Conservation (phyloP, 192 early-diverging fungal species). For the Entomortierella chlamydospora region DNA sequence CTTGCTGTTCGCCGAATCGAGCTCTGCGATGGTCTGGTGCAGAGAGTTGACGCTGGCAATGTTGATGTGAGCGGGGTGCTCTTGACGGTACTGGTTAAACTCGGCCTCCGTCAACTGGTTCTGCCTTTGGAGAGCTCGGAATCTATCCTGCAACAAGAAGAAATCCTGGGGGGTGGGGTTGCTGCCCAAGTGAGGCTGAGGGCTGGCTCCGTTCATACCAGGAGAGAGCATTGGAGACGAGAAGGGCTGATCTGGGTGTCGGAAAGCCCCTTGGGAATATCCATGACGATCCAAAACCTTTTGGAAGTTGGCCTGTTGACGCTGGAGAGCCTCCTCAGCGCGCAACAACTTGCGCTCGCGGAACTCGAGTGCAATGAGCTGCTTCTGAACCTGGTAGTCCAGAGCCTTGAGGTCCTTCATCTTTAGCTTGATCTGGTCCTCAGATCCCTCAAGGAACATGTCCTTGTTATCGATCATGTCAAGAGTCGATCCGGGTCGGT, state of each 20-base stretch:
- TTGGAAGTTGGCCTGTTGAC: constrained; percentile 52
- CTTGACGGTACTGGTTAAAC: constrained; percentile 49
- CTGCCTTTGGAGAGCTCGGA: constrained; percentile 51
- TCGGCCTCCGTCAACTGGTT: constrained; percentile 50
- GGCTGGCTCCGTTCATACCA: background rate
- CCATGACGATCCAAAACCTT: constrained; percentile 50
- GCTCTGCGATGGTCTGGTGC: constrained; percentile 47
- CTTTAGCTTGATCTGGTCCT: constrained; percentile 43
- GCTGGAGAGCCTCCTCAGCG: constrained; percentile 44
- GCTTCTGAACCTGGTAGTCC: constrained; percentile 53
- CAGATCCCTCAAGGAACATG: background rate
- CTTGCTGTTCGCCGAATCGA: constrained; percentile 47
- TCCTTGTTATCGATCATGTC: constrained; percentile 12
- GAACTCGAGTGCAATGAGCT: constrained; percentile 51
- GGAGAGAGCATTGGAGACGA: background rate
- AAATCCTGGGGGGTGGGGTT: constrained; percentile 39
- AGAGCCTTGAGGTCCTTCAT: constrained; percentile 51
- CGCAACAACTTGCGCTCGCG: constrained; percentile 51
- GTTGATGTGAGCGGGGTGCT: constrained; percentile 45
- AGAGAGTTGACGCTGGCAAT: constrained; percentile 24
- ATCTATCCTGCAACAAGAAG: constrained; percentile 48
- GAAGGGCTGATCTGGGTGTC: constrained; percentile 36
- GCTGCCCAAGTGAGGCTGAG: constrained; percentile 16
- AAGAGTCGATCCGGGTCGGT: constrained; percentile 7
- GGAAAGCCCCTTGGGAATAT: constrained; percentile 33